Evolutionary conservation across 768 basidiomycete species (phyloP).

Genomic region (Hydnum rufescens): DNA sequence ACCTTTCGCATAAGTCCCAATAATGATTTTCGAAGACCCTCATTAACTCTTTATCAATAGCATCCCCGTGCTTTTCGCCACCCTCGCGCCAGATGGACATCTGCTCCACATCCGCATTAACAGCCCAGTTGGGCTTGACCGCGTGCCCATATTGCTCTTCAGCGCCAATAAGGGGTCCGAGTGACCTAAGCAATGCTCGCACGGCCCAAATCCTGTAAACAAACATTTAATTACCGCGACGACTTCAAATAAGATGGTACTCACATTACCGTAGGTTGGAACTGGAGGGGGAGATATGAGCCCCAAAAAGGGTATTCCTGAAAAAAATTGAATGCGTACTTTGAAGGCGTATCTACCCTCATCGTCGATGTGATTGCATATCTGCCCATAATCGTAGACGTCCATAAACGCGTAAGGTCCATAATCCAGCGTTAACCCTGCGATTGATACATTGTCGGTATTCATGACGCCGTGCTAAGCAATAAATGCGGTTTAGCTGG

Average conservation of each 20-base stretch:
- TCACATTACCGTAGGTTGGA: conserved; percentile 68
- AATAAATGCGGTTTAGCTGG: not conserved
- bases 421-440: conserved; percentile 31
- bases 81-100: conserved; percentile 40
- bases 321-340: conserved; percentile 15
- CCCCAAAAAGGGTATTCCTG: not conserved
- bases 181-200: conserved; percentile 50
- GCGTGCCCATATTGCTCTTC: conserved; percentile 41
- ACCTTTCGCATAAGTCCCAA: conserved; percentile 50
- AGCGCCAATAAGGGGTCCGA: conserved; percentile 72
- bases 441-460: conserved; percentile 59
- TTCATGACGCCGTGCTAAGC: conserved; percentile 75
- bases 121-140: conserved; percentile 40
- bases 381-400: conserved; percentile 61
- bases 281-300: conserved; percentile 18
- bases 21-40: conserved; percentile 45
- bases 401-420: conserved; percentile 93
- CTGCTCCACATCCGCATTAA: conserved; percentile 29
- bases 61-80: conserved; percentile 33
- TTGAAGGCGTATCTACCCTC: conserved; percentile 59
- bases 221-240: not conserved
- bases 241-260: not conserved
- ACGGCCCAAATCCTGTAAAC: conserved; percentile 49
- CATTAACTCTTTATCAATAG: conserved; percentile 42
- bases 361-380: conserved; percentile 81